Evolutionary conservation across 139 green algal species (phyloP).

Genomic region (Auxenochlorella protothecoides): DNA sequence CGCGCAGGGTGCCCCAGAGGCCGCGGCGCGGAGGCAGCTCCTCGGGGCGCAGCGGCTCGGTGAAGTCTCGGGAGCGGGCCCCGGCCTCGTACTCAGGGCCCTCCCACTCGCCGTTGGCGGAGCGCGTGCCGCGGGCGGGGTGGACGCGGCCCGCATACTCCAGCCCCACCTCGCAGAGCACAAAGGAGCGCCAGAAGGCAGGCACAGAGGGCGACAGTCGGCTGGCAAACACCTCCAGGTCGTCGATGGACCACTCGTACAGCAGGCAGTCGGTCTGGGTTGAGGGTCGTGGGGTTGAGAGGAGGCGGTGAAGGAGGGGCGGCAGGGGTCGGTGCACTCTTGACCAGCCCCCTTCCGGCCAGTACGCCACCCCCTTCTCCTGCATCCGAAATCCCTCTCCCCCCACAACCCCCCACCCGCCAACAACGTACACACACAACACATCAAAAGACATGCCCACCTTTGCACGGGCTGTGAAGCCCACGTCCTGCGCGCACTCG

Average conservation of each 20-base stretch:
- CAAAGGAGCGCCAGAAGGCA: slow-evolving; percentile 18
- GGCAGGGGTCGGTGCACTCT: no score
- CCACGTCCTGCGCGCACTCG: slow-evolving; percentile 1
- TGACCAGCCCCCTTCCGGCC: no score
- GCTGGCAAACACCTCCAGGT: slow-evolving; percentile 13
- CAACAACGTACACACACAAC: not conserved
- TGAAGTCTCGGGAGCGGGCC: slow-evolving; percentile 19
- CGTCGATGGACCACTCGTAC: slow-evolving; percentile 11
- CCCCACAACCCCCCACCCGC: not conserved
- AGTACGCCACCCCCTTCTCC: no score
- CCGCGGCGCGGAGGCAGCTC: slow-evolving; percentile 1
- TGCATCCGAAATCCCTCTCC: no score
- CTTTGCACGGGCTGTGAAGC: not conserved
- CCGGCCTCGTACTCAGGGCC: not conserved
- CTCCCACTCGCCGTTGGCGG: slow-evolving; percentile 12
- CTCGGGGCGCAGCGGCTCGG: slow-evolving; percentile 7
- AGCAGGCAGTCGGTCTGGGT: slow-evolving; percentile 20
- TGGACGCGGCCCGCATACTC: not conserved
- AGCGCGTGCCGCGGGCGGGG: not conserved
- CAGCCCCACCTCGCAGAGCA: slow-evolving; percentile 3
- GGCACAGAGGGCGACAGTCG: slow-evolving; percentile 9
- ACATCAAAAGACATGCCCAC: not conserved
- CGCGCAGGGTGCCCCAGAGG: slow-evolving; percentile 4
- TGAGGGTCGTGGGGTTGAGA: no score
- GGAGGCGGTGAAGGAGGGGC: no score